Evolutionary conservation across 176 grass and related monocot species (phyloP).

Genomic region (Eleusine indica): DNA sequence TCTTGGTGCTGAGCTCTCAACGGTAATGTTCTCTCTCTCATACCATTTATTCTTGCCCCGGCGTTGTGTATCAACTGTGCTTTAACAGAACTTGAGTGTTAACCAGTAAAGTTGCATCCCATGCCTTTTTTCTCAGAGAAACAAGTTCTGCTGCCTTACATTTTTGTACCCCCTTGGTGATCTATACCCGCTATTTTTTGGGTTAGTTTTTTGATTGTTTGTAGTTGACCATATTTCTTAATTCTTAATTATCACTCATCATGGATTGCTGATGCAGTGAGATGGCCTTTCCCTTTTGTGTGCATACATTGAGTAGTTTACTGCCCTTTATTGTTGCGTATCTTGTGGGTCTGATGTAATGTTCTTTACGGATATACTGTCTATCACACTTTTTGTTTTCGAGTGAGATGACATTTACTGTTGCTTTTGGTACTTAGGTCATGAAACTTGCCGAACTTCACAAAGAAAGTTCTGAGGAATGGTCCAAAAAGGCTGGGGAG

Average conservation of each 20-base stretch:
- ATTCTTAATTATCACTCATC: slow-evolving; percentile 19
- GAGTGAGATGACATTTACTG: slow-evolving; percentile 10
- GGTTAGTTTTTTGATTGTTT: neutral
- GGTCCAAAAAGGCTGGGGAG: slow-evolving; percentile 87
- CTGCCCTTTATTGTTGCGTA: neutral
- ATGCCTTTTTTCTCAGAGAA: neutral
- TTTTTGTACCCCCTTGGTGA: slow-evolving; percentile 6
- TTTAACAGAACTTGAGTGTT: neutral
- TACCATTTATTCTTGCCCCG: neutral
- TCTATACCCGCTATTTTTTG: neutral
- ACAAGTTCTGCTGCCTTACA: neutral
- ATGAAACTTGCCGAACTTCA: slow-evolving; percentile 85
- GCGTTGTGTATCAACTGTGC: neutral
- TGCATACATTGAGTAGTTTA: neutral
- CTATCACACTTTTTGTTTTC: neutral
- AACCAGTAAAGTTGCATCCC: neutral
- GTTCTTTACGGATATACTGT: neutral
- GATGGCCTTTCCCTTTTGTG: neutral
- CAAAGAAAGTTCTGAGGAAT: slow-evolving; percentile 91
- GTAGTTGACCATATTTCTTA: neutral
- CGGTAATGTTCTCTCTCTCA: slow-evolving; percentile 50
- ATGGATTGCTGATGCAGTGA: slow-evolving; percentile 10
- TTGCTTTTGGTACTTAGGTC: slow-evolving; percentile 51
- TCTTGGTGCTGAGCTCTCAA: slow-evolving; percentile 70
- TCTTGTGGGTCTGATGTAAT: neutral